Evolutionary conservation across 106 monocot species (phyloP).

Genomic region (Dioscorea zingiberensis): DNA sequence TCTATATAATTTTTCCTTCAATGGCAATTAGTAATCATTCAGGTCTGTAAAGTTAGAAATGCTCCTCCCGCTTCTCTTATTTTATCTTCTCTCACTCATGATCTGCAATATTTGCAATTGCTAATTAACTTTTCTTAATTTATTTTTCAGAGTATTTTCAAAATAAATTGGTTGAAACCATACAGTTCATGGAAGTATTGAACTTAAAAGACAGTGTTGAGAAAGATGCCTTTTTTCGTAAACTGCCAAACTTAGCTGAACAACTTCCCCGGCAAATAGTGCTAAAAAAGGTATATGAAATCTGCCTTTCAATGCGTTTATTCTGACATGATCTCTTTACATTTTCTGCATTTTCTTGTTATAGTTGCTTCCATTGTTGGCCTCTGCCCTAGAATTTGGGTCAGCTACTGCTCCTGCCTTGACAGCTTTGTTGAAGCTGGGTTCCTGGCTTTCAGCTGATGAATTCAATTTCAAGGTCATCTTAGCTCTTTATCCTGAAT

Average conservation of each 20-base stretch:
- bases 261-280: constrained; percentile 93
- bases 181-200: constrained; percentile 97
- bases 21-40: too few relatives aligned
- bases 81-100: too few relatives aligned
- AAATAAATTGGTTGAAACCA: constrained; percentile 96
- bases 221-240: constrained; percentile 93
- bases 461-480: constrained; percentile 72
- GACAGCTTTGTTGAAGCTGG: constrained; percentile 91
- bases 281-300: constrained; percentile 69
- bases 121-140: background rate
- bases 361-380: constrained; percentile 83
- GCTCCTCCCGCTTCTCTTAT: too few relatives aligned
- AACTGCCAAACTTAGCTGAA: constrained; percentile 90
- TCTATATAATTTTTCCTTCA: too few relatives aligned
- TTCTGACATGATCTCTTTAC: background rate
- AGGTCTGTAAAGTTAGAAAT: too few relatives aligned
- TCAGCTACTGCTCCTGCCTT: constrained; percentile 95
- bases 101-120: too few relatives aligned
- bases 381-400: constrained; percentile 91
- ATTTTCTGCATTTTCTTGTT: constrained; percentile 20
- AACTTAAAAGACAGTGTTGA: constrained; percentile 99
- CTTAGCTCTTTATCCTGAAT: background rate
- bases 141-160: constrained; percentile 86
- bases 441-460: constrained; percentile 86
- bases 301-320: background rate